Evolutionary conservation across 1,139 yeast genomes (phyloP), one percentile per base, ranked within the genome.

Genomic region (Candida anutae): DNA sequence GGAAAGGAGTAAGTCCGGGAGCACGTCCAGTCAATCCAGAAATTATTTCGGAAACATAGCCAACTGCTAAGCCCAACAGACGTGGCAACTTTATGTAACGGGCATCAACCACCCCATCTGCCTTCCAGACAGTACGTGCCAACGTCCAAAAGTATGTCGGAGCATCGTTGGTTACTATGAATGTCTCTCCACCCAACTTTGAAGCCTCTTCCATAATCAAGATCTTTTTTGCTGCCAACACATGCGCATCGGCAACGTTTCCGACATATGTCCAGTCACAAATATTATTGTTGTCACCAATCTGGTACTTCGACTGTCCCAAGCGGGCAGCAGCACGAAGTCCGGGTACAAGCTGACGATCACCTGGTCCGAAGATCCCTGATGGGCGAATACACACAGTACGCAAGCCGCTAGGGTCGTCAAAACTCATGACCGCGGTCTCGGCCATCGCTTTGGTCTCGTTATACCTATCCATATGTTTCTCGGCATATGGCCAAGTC

Each of bases 201-300:
- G 45, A 37, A 13, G 66, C 59, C 5, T 53, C 37, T 11, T 43
- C 34, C 2, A 70, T 57, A 28, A 67, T 61, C 29, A 85, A 55
- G 13, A 88, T 57, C 53, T 77, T 77, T 43, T 80, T 63, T 3
- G 96, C 94, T 2, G 97, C 98, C 30, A 90, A 62, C 6, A 90
- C 87, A 54, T 93, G 99, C 5, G 96, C 80, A 56, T 87, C 94
- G 0, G 98, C 98, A 14, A 93, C 97, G 53, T 93, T 93, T n/a
- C 96, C 97, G n/a, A 82, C 98, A 46, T 87, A 93, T 0, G 97
- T 87, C 81, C 95, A 87, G 51, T 93, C 99, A 47, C 90, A 93
- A 34, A 93, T 58, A 49, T 90, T 90, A 52, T 82, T 76, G 55
- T 93, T 93, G 52, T 84, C 90, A 39, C 99, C 98, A 28, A 93